Percentiles rank a stretch among this genome's conserved stretches.
Conservation (phyloP, 2,329 filamentous ascomycete species). For the Penicillium sp. region DNA sequence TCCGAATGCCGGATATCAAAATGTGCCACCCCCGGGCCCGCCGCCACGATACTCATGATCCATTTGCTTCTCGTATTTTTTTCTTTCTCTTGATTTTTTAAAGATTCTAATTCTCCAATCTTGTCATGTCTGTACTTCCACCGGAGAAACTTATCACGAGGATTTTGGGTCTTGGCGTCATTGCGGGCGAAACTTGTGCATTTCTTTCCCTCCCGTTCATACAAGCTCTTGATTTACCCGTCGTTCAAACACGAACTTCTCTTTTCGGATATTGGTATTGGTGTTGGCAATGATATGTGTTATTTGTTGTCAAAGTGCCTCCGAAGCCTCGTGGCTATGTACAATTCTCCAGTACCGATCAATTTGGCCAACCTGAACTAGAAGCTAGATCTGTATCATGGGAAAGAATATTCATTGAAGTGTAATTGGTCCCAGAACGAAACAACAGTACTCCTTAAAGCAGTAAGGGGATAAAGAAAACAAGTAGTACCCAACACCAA, state of each 20-base stretch:
- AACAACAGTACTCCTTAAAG: conserved; percentile 1
- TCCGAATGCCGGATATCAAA: conserved; percentile 28
- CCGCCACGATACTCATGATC: conserved; percentile 30
- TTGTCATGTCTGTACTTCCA: neutral
- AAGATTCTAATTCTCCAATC: neutral
- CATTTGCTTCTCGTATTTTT: conserved; percentile 1
- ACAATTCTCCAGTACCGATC: neutral
- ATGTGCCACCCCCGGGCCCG: conserved; percentile 22
- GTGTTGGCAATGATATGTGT: neutral
- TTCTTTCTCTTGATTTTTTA: conserved; percentile 6
- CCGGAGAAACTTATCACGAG: neutral
- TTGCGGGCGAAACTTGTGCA: neutral
- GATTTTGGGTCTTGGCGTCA: conserved; percentile 3
- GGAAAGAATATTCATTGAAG: conserved; percentile 1
- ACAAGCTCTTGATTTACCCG: neutral
- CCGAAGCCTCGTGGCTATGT: neutral
- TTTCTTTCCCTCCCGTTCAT: neutral
- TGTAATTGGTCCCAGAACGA: neutral
- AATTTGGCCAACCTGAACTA: too few relatives aligned
- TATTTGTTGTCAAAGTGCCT: neutral
- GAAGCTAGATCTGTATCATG: neutral
- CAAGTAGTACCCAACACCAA: conserved; percentile 10
- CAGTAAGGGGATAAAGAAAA: neutral
- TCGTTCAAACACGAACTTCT: neutral
- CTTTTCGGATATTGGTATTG: neutral